These are phyloP conservation scores for Puccinia novopanici DNA, from an alignment of 1,284 basidiomycete species.

Conservation along the genomic window DNA sequence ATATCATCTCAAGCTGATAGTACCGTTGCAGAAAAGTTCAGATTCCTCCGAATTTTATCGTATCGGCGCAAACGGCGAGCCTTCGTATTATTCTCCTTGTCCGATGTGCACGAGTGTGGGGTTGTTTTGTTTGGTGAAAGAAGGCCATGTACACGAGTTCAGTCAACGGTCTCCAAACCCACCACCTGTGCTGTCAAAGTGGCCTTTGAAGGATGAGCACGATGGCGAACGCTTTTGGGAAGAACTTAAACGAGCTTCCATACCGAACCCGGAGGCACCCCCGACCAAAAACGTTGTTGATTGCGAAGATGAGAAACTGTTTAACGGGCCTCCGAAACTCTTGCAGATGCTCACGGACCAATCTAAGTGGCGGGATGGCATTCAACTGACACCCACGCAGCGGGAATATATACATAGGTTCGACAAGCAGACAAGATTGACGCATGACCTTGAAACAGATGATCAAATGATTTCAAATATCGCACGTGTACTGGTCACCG, in stretches of 20 bases:
- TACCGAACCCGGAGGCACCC: conserved; percentile 42
- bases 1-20: conserved; percentile 64
- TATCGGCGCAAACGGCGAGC: conserved; percentile 25
- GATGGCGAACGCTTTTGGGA: conserved; percentile 41
- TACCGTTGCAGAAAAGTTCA: conserved; percentile 62
- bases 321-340: conserved; percentile 29
- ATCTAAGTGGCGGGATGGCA: conserved; percentile 40
- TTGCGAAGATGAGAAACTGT: conserved; percentile 10
- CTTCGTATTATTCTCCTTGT: conserved; percentile 44
- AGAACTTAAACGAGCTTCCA: conserved; percentile 44
- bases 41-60: conserved; percentile 40
- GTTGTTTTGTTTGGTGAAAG: conserved; percentile 39
- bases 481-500: conserved; percentile 33
- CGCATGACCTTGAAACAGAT: conserved; percentile 34
- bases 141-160: conserved; percentile 25
- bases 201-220: conserved; percentile 35
- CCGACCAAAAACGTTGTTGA: conserved; percentile 31
- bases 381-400: conserved; percentile 43
- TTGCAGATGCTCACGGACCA: conserved; percentile 39
- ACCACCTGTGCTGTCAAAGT: conserved; percentile 35
- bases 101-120: conserved; percentile 21
- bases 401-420: conserved; percentile 44
- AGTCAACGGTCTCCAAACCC: conserved; percentile 27
- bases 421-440: background rate
- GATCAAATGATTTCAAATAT: conserved; percentile 20